phyloP scores from a whole-genome alignment of 208 protist genomes.

The Crithidia brevicula region DNA sequence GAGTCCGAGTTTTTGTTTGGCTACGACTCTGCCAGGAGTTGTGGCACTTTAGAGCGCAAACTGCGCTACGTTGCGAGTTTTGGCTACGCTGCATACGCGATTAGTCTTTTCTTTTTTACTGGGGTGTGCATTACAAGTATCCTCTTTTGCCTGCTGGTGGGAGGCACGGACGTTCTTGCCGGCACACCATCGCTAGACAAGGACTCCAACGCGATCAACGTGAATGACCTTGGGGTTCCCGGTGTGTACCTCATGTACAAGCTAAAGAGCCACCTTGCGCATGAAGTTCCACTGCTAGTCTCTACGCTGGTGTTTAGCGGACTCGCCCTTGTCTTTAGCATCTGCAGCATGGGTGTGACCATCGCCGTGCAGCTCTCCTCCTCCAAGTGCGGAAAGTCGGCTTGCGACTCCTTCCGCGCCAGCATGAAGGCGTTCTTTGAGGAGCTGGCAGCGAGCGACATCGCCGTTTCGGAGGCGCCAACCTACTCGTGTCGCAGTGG shows the following conservation, averaged over 20 bases:
- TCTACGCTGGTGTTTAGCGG: slow-evolving; percentile 16
- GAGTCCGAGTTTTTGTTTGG: slow-evolving; percentile 47
- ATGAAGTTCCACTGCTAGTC: slow-evolving; percentile 31
- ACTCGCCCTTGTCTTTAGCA: slow-evolving; percentile 31
- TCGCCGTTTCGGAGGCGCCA: slow-evolving; percentile 1
- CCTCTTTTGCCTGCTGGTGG: slow-evolving; percentile 33
- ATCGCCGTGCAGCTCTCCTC: slow-evolving; percentile 20
- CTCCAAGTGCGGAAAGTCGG: slow-evolving; percentile 49
- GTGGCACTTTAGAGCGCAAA: slow-evolving; percentile 20
- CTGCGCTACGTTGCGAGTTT: slow-evolving; percentile 18
- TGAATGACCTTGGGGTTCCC: slow-evolving; percentile 20
- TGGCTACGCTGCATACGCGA: slow-evolving; percentile 23
- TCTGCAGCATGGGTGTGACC: slow-evolving; percentile 34
- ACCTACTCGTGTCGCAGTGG: slow-evolving; percentile 32
- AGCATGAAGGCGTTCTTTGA: slow-evolving; percentile 46
- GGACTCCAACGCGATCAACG: slow-evolving; percentile 17
- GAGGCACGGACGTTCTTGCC: slow-evolving; percentile 25
- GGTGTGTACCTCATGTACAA: slow-evolving; percentile 24
- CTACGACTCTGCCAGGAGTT: slow-evolving; percentile 44
- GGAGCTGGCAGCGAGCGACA: background rate
- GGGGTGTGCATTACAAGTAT: slow-evolving; percentile 18
- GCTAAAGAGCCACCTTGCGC: slow-evolving; percentile 20
- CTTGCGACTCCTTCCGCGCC: slow-evolving; percentile 35
- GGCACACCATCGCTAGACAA: slow-evolving; percentile 19
- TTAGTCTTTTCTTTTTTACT: slow-evolving; percentile 34